A percentile compares a stretch with the other conserved stretches of the same genome.
These are phyloP conservation scores for Cajanus cajan DNA, from an alignment of 306 rosid genomes.

Conservation along the genomic window DNA sequence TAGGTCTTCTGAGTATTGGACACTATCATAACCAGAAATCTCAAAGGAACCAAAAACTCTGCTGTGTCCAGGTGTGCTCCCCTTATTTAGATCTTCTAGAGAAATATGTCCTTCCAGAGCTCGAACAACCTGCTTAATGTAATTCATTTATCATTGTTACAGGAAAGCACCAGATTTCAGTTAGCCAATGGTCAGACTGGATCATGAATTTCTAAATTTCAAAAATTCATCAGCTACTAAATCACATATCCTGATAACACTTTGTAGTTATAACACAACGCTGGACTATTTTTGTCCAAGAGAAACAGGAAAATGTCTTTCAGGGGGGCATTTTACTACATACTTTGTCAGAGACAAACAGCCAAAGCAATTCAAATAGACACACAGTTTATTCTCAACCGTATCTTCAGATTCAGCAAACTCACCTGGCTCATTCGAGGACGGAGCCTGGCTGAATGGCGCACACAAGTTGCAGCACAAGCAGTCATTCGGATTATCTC, in stretches of 20 bases:
- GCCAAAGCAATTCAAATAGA: background rate
- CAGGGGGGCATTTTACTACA: background rate
- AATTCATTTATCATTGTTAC: background rate
- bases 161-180: background rate
- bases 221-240: background rate
- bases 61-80: constrained; percentile 61
- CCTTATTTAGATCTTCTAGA: constrained; percentile 67
- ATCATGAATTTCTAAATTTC: background rate
- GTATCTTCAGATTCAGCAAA: constrained; percentile 1
- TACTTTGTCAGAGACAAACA: background rate
- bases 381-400: background rate
- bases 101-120: constrained; percentile 83
- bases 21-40: constrained; percentile 49
- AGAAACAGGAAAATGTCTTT: background rate
- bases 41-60: constrained; percentile 55
- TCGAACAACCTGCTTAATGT: constrained; percentile 56
- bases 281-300: background rate
- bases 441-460: constrained; percentile 53
- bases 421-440: constrained; percentile 71
- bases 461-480: constrained; percentile 60
- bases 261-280: background rate
- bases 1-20: constrained; percentile 52
- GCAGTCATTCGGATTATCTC: constrained; percentile 59
- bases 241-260: background rate
- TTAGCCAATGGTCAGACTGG: background rate